These are phyloP conservation scores for Nyctanthes arbortristis DNA, from an alignment of 257 asterid genomes.

Conservation along the genomic window DNA sequence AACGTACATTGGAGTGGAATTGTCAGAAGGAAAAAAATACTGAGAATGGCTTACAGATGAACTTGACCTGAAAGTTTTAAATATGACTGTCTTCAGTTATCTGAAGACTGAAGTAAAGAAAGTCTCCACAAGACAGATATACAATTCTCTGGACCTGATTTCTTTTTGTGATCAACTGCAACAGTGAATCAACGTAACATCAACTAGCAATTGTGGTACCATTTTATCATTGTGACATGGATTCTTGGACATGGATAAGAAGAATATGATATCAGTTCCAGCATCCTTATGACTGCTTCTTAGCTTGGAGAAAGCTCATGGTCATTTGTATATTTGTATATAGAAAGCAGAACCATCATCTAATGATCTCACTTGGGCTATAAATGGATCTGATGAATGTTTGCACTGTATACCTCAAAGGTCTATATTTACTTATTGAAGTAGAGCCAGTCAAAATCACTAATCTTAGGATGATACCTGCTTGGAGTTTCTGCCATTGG, in stretches of 20 bases:
- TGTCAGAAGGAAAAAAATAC: not conserved
- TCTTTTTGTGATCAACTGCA: not conserved
- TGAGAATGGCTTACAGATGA: not conserved
- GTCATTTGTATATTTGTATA: no score
- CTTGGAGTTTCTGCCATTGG: not conserved
- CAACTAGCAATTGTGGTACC: not conserved
- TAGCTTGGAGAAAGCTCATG: not conserved
- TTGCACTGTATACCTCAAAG: not conserved
- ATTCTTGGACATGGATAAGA: not conserved
- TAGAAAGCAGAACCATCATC: not conserved
- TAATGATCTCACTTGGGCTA: not conserved
- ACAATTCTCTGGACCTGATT: not conserved
- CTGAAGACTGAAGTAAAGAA: not conserved
- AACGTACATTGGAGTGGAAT: not conserved
- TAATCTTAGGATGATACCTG: not conserved
- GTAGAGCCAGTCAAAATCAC: not conserved
- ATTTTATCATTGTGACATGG: not conserved
- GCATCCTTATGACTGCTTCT: not conserved
- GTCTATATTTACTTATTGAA: not conserved
- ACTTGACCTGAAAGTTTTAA: not conserved
- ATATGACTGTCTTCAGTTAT: not conserved
- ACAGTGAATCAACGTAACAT: not conserved
- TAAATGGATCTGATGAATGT: not conserved
- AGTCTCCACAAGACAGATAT: conserved; percentile 1
- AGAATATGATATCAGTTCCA: not conserved